These are phyloP conservation scores for Claviceps sp. DNA, from an alignment of 2,329 filamentous ascomycete genomes.

Conservation along the genomic window DNA sequence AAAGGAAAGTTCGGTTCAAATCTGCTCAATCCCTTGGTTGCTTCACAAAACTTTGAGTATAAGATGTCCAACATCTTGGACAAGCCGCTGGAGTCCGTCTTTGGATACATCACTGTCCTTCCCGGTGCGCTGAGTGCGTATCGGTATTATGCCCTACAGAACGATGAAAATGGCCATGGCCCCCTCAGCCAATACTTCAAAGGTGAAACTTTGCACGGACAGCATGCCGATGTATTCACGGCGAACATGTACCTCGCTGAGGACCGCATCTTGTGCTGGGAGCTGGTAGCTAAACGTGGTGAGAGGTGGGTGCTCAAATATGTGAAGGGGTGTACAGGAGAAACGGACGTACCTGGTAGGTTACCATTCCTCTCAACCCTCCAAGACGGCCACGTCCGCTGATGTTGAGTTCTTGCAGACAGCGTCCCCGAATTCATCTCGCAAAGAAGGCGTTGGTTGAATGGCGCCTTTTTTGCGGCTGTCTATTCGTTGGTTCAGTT, in stretches of 20 bases:
- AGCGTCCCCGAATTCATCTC: slow-evolving; percentile 93
- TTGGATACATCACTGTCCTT: slow-evolving; percentile 94
- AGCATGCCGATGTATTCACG: slow-evolving; percentile 93
- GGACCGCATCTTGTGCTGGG: slow-evolving; percentile 84
- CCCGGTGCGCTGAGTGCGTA: slow-evolving; percentile 93
- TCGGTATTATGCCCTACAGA: slow-evolving; percentile 88
- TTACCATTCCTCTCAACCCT: slow-evolving; percentile 6
- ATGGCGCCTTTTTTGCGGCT: slow-evolving; percentile 96
- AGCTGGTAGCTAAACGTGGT: slow-evolving; percentile 85
- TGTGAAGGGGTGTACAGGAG: slow-evolving; percentile 89
- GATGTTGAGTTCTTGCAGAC: slow-evolving; percentile 38
- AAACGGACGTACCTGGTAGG: slow-evolving; percentile 93
- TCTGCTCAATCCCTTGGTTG: slow-evolving; percentile 84
- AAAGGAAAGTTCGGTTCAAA: slow-evolving; percentile 76
- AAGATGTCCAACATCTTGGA: slow-evolving; percentile 99
- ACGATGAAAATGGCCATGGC: slow-evolving; percentile 89
- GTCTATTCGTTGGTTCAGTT: slow-evolving; percentile 96
- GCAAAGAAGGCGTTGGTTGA: slow-evolving; percentile 90
- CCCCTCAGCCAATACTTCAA: slow-evolving; percentile 98
- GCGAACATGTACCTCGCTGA: slow-evolving; percentile 93
- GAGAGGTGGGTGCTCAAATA: slow-evolving; percentile 98
- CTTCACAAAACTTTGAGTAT: slow-evolving; percentile 98
- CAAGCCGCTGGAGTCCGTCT: slow-evolving; percentile 92
- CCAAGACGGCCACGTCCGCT: slow-evolving; percentile 9
- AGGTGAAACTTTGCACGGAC: slow-evolving; percentile 89